A percentile compares a stretch with the other conserved stretches of the same genome.
These are phyloP conservation scores for Symbiodinium pilosum DNA, from an alignment of 73 alveolate genomes.

Conservation along the genomic window DNA sequence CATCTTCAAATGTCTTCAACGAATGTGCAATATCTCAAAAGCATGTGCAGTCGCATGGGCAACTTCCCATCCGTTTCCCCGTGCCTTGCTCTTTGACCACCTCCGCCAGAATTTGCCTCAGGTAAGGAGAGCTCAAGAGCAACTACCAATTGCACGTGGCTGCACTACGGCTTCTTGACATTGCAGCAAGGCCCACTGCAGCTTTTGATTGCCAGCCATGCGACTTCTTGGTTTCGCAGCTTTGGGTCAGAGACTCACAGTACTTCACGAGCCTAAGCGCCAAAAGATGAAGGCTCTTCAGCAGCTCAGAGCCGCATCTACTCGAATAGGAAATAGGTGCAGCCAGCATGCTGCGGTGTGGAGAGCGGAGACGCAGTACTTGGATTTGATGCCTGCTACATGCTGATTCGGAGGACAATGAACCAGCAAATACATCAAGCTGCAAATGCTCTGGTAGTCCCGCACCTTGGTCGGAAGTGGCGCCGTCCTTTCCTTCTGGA, in stretches of 20 bases:
- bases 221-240: background rate
- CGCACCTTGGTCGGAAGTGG: background rate
- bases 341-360: slow-evolving; percentile 5
- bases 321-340: no score
- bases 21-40: no score
- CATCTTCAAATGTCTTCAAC: no score
- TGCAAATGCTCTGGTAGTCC: no score
- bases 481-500: background rate
- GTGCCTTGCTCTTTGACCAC: slow-evolving; percentile 70
- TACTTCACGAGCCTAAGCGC: background rate
- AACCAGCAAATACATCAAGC: no score
- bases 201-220: background rate
- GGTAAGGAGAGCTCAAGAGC: background rate
- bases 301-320: no score
- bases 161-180: background rate
- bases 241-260: background rate
- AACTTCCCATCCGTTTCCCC: background rate
- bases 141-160: no score
- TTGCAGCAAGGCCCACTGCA: background rate
- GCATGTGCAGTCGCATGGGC: background rate
- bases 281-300: no score
- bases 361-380: slow-evolving; percentile 40
- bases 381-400: background rate
- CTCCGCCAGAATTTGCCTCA: slow-evolving; percentile 73
- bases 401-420: background rate